A percentile compares a stretch with the other conserved stretches of the same genome.
Evolutionary conservation across 2,329 filamentous ascomycete species (phyloP).

Genomic region (Aspergillus costaricaensis): DNA sequence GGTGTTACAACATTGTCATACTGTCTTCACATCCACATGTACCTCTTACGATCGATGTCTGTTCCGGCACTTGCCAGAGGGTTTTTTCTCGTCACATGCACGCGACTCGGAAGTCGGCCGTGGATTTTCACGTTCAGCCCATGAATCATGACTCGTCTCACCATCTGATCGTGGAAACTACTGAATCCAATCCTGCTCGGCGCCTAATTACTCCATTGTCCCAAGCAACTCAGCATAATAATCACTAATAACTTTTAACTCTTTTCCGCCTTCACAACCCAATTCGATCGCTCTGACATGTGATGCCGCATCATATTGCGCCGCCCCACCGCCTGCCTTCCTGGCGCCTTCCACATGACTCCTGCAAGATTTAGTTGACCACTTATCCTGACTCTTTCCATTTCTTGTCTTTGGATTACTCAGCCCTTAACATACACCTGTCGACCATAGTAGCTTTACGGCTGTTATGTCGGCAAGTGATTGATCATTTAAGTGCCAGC

Average conservation of each 20-base stretch:
- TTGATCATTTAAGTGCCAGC: too few species aligned
- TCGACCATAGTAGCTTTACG: too few species aligned
- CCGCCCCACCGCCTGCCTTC: constrained; percentile 6
- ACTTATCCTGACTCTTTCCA: too few species aligned
- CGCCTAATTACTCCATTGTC: background rate
- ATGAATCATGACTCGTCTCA: background rate
- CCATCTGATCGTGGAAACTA: constrained; percentile 1
- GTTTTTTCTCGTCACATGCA: background rate
- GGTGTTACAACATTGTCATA: background rate
- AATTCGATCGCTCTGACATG: background rate
- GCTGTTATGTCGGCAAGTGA: too few species aligned
- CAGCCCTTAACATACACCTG: too few species aligned
- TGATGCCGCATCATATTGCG: constrained; percentile 4
- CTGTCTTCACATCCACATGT: background rate
- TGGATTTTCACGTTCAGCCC: background rate
- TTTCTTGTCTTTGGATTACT: too few species aligned
- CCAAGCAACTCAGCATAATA: background rate
- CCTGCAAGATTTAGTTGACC: background rate
- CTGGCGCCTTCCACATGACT: background rate
- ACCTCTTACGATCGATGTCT: too few species aligned
- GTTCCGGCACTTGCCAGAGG: background rate
- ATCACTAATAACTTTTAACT: too few species aligned
- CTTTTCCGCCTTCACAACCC: background rate
- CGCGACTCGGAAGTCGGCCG: background rate
- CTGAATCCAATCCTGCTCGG: background rate